Evolutionary conservation across 2,329 filamentous ascomycete species (phyloP), one percentile per base, ranked within the genome.

Genomic region (Exophiala oligosperma): DNA sequence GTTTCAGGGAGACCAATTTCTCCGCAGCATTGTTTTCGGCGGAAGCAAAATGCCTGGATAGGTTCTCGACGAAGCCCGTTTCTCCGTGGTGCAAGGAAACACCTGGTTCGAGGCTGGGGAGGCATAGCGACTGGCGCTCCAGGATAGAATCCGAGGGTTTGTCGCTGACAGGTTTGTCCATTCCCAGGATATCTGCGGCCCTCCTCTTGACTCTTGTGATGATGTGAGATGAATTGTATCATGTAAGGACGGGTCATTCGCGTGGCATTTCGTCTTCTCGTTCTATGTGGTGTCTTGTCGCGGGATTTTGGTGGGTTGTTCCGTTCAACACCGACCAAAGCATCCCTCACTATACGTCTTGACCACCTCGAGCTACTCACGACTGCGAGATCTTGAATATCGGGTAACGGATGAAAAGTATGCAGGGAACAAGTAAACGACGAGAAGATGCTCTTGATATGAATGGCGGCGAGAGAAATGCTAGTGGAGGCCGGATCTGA

Each of bases 11-110:
- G 26, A 87, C 78, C 50, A 89, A 71, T 50, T 79, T 76, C 70
- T 89, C 85, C 44, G 82, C 76, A 38, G 84, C 84, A 69, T 83
- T 81, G 71, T 76, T 85, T 69, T 89, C 84, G 9, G 77, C 74
- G 4, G 74, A 72, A 12, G 73, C 71, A 55, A 76, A 78, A 66
- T 77, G 70, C 49, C 62, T 67, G 37, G 61, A 57, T 46, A 74
- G 61, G 51, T 68, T 67, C 54, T 76, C 68, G 49, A 68, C 70
- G 67, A 81, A 81, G 40, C 73, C 74, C 2, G 68, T 56, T 24
- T 79, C 73, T 47, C 76, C 77, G 54, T 71, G 66, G 60, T 80
- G 77, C 24, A 76, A 68, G 37, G 79, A 73, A 58, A 75, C 67
- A 52, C 75, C 77, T 47, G 76, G 74, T 54, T 69, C 63, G 26